Base-by-base conservation (phyloP, 805 yeast genomes). In the Metschnikowia lunata region DNA sequence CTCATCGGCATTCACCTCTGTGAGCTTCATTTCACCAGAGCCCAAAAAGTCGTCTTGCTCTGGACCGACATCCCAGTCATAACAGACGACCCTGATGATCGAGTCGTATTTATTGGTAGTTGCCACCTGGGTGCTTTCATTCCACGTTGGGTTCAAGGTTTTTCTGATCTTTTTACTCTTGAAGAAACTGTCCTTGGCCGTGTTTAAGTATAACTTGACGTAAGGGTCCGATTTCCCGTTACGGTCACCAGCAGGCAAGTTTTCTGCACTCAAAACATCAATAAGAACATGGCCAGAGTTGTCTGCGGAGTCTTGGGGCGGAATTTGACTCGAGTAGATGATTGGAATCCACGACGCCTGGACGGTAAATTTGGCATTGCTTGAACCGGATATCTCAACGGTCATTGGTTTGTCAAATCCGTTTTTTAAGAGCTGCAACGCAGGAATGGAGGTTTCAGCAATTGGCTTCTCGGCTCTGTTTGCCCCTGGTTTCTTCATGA, bases 141-240 rank as follows among this genome's bases (percentile, higher is more conserved):
- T 83, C 89, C 91, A 93, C 1, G 69, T 77, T n/a, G 99, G 99
- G 47, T 85, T 78, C 54, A 93, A 73, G 0, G 97, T 88, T 74
- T 84, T 89, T 75, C 90, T 93, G 48, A 79, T 71, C 27, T 83
- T 83, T 66, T 87, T 83, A 31, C 96, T 78, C 70, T 88, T 88
- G 72, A 69, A 81, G 47, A 85, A 71, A 30, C 67, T 61, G 28
- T 78, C 78, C 42, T 74, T 74, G 12, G 70, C 72, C 34, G 83
- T 83, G 64, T 90, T 82, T 56, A 88, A 59, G 57, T 74, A 81
- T 50, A 88, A 75, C 56, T 81, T 78, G 47, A 81, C 74, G 62
- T 82, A 91, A 43, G 99, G 99, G 66, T 93, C 99, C 3, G 97
- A 88, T 61, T 85, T 85, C 40, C 98, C 98, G 55, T 83, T 84